Conservation (phyloP, 116 monocot species). For the Posidonia oceanica region DNA sequence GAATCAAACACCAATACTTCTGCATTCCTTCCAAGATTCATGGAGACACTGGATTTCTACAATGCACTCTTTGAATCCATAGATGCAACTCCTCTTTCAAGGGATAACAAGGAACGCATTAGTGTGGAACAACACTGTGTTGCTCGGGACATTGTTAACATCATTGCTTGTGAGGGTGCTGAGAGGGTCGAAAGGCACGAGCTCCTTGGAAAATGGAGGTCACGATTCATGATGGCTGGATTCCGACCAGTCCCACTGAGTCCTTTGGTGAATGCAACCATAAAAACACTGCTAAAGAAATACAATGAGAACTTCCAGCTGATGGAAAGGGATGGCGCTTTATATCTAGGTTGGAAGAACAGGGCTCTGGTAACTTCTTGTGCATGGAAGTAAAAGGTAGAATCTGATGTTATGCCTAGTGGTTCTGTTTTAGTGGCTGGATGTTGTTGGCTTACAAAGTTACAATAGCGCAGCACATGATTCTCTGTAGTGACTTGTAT, state of each 20-base stretch:
- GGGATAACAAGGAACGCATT: constrained; percentile 71
- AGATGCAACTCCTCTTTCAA: constrained; percentile 43
- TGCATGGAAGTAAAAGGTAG: constrained; percentile 19
- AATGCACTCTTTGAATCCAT: constrained; percentile 74
- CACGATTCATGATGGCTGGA: constrained; percentile 81
- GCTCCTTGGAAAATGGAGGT: constrained; percentile 77
- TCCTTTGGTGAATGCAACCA: constrained; percentile 62
- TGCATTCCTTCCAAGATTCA: constrained; percentile 60
- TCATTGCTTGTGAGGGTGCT: constrained; percentile 83
- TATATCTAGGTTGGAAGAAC: constrained; percentile 33
- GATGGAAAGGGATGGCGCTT: constrained; percentile 61
- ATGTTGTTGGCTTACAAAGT: neutral
- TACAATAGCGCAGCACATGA: no score
- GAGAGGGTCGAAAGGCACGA: constrained; percentile 89
- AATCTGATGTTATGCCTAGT: neutral
- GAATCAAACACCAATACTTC: constrained; percentile 91
- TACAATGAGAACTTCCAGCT: constrained; percentile 58
- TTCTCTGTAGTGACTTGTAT: no score
- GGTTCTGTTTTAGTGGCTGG: neutral
- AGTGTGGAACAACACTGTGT: constrained; percentile 89
- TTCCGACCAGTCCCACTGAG: constrained; percentile 70
- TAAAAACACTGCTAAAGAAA: constrained; percentile 50
- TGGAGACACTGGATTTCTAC: constrained; percentile 69
- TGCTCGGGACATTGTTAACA: constrained; percentile 90
- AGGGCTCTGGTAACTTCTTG: constrained; percentile 19